phyloP scores from a whole-genome alignment of 2,329 filamentous ascomycete genomes.

The Alternaria triticimaculans region DNA sequence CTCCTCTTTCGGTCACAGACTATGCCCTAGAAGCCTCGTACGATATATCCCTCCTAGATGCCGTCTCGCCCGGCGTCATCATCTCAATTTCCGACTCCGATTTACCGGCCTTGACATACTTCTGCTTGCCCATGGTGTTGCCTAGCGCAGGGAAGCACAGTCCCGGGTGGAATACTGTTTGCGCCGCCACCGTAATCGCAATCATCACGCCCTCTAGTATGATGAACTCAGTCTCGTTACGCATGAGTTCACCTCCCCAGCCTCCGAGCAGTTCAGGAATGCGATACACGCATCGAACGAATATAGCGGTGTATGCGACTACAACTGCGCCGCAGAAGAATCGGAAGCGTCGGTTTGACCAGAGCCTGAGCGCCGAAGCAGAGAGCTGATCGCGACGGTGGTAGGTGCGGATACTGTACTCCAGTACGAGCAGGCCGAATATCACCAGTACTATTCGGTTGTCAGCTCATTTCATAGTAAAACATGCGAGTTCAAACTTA shows the following conservation, averaged over 20 bases:
- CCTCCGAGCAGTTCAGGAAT: conserved; percentile 55
- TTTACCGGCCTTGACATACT: background rate
- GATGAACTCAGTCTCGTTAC: conserved; percentile 56
- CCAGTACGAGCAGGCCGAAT: conserved; percentile 52
- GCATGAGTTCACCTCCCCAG: conserved; percentile 53
- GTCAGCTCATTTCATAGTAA: conserved; percentile 1
- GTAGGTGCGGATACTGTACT: conserved; percentile 40
- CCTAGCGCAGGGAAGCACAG: conserved; percentile 33
- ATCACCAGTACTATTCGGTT: conserved; percentile 45
- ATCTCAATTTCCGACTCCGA: conserved; percentile 13
- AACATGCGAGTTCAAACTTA: conserved; percentile 31
- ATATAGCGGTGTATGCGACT: conserved; percentile 52
- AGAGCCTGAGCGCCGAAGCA: conserved; percentile 14
- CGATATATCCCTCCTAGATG: background rate
- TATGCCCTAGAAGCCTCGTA: background rate
- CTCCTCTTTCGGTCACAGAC: background rate
- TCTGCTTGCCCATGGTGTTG: conserved; percentile 14
- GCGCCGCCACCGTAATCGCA: conserved; percentile 48
- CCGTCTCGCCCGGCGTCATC: background rate
- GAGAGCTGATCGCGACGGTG: conserved; percentile 21
- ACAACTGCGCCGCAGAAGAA: conserved; percentile 38
- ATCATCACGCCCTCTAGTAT: conserved; percentile 61
- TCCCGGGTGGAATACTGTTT: conserved; percentile 57
- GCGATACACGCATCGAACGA: conserved; percentile 55
- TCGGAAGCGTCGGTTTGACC: conserved; percentile 20